Percentiles rank a stretch among this genome's conserved stretches.
Conservation (phyloP, 2,329 filamentous ascomycete species). For the Calonectria henricotiae region DNA sequence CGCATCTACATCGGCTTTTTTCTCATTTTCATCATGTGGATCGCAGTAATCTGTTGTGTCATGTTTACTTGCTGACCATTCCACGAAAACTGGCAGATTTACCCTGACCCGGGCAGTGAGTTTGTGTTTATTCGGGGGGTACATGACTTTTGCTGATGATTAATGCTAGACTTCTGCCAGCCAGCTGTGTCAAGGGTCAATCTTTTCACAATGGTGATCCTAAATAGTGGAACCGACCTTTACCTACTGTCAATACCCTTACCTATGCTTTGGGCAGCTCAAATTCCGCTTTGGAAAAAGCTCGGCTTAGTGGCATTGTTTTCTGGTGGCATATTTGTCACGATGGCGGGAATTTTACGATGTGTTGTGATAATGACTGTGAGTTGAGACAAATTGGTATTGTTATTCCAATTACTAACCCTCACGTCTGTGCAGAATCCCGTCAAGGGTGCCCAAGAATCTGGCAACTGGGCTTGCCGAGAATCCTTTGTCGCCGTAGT, state of each 20-base stretch:
- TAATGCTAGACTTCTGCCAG: constrained; percentile 54
- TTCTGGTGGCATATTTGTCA: constrained; percentile 58
- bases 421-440: constrained; percentile 37
- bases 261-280: constrained; percentile 69
- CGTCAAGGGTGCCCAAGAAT: constrained; percentile 53
- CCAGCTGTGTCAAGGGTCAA: constrained; percentile 59
- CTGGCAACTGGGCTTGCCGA: constrained; percentile 56
- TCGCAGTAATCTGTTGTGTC: constrained; percentile 65
- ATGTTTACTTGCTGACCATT: constrained; percentile 69
- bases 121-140: constrained; percentile 26
- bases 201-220: constrained; percentile 54
- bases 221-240: constrained; percentile 60
- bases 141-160: not conserved
- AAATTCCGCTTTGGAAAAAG: constrained; percentile 66
- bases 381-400: not conserved
- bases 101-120: constrained; percentile 70
- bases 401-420: no score
- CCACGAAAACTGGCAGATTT: constrained; percentile 71
- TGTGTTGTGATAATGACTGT: constrained; percentile 56
- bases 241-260: constrained; percentile 60
- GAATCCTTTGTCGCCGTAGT: constrained; percentile 59
- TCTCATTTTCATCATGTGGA: constrained; percentile 64
- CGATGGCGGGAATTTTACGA: constrained; percentile 56
- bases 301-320: constrained; percentile 67
- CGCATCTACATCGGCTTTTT: constrained; percentile 65